A percentile compares a stretch with the other conserved stretches of the same genome.
Evolutionary conservation across 257 asterid genomes (phyloP).

Genomic region (Solanum clarkiae): DNA sequence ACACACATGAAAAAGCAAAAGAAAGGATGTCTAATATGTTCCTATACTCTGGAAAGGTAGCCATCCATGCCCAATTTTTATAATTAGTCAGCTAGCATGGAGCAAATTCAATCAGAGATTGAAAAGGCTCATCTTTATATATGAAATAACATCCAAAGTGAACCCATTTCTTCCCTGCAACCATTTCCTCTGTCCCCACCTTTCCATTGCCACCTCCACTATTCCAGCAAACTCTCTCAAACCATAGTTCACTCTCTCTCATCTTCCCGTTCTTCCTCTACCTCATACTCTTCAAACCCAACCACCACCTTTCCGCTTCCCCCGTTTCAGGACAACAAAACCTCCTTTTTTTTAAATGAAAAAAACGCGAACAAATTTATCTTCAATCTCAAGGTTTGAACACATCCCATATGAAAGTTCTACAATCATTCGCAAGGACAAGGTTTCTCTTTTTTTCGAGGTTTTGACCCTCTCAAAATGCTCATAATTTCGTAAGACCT

Average conservation of each 20-base stretch:
- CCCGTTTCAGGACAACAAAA: neutral
- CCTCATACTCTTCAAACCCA: neutral
- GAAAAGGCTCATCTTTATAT: neutral
- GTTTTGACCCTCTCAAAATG: neutral
- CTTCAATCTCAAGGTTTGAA: neutral
- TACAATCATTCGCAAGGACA: neutral
- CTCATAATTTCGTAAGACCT: neutral
- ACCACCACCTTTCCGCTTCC: neutral
- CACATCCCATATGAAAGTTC: neutral
- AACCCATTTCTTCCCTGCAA: neutral
- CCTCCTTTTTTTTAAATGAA: neutral
- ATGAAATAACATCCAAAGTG: neutral
- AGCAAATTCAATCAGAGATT: neutral
- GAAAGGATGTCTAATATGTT: neutral
- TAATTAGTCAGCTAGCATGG: neutral
- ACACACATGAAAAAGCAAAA: neutral
- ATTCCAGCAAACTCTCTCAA: neutral
- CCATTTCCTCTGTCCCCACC: neutral
- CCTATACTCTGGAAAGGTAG: neutral
- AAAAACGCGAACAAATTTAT: too few species aligned
- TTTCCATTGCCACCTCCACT: neutral
- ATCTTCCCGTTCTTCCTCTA: neutral
- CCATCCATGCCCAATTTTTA: neutral
- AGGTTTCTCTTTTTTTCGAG: neutral
- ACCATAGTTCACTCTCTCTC: neutral